phyloP scores from a whole-genome alignment of 192 early-diverging fungal genomes.

The Thoreauomyces humboldtii region DNA sequence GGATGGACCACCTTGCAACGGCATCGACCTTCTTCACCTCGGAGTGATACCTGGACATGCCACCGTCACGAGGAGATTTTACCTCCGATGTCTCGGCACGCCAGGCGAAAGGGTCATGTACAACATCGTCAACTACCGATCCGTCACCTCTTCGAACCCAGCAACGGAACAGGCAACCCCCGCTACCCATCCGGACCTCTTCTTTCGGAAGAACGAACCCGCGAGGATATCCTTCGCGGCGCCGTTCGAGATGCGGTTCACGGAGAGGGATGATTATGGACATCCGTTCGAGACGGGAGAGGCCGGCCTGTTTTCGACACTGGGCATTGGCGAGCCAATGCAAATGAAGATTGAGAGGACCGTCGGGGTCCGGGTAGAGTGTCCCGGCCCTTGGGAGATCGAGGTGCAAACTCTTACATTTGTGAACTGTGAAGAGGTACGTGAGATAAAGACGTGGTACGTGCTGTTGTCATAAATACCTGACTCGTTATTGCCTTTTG shows the following conservation, averaged over 20 bases:
- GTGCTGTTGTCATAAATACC: background rate
- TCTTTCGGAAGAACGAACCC: slow-evolving; percentile 56
- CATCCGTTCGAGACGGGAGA: slow-evolving; percentile 20
- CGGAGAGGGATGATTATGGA: slow-evolving; percentile 32
- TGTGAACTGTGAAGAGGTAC: slow-evolving; percentile 2
- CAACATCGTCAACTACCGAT: slow-evolving; percentile 26
- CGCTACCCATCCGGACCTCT: slow-evolving; percentile 30
- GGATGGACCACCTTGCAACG: background rate
- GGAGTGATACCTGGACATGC: slow-evolving; percentile 43
- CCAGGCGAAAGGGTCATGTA: slow-evolving; percentile 37
- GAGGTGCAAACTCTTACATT: slow-evolving; percentile 20
- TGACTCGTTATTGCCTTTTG: background rate
- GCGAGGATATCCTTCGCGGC: slow-evolving; percentile 52
- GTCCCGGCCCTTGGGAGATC: slow-evolving; percentile 48
- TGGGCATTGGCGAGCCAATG: slow-evolving; percentile 8
- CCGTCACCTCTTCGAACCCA: slow-evolving; percentile 11
- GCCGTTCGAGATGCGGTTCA: slow-evolving; percentile 54
- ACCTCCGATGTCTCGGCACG: slow-evolving; percentile 20
- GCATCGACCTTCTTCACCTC: slow-evolving; percentile 37
- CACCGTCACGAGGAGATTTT: slow-evolving; percentile 14
- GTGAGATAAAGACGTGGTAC: background rate
- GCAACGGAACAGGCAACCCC: slow-evolving; percentile 42
- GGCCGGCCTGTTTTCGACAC: slow-evolving; percentile 18
- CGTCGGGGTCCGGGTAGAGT: slow-evolving; percentile 36
- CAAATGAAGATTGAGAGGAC: slow-evolving; percentile 32